These are phyloP conservation scores for Nakaseomyces sp. DNA, from an alignment of 1,139 yeast species.

Conservation along the genomic window DNA sequence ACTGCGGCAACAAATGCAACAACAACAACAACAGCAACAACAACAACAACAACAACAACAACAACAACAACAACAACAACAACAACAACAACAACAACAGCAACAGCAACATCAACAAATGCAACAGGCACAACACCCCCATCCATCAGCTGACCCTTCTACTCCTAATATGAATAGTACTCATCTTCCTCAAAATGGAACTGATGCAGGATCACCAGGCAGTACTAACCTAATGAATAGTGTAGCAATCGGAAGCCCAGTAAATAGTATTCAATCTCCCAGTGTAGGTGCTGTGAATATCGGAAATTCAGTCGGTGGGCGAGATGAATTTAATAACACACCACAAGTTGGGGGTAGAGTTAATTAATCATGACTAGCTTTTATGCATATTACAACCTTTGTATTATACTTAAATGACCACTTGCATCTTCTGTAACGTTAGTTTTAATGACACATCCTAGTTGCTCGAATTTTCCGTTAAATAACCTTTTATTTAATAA, in stretches of 20 bases:
- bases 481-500: too few species aligned
- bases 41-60: background rate
- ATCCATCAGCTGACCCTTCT: constrained; percentile 12
- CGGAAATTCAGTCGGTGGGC: constrained; percentile 17
- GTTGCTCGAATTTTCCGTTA: too few species aligned
- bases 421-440: too few species aligned
- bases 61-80: constrained; percentile 24
- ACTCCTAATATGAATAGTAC: constrained; percentile 16
- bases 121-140: constrained; percentile 32
- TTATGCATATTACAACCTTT: background rate
- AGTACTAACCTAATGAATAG: constrained; percentile 9
- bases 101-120: constrained; percentile 35
- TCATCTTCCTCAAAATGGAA: constrained; percentile 23
- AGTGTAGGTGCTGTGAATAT: background rate
- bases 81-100: constrained; percentile 39
- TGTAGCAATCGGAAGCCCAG: constrained; percentile 5
- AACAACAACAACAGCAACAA: constrained; percentile 1
- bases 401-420: background rate
- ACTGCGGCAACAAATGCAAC: background rate
- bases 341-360: constrained; percentile 22
- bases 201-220: constrained; percentile 9
- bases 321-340: constrained; percentile 21
- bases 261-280: constrained; percentile 2
- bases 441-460: too few species aligned
- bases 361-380: constrained; percentile 10